phyloP scores from a whole-genome alignment of 2,329 filamentous ascomycete species.

The Penicillium nordicum region DNA sequence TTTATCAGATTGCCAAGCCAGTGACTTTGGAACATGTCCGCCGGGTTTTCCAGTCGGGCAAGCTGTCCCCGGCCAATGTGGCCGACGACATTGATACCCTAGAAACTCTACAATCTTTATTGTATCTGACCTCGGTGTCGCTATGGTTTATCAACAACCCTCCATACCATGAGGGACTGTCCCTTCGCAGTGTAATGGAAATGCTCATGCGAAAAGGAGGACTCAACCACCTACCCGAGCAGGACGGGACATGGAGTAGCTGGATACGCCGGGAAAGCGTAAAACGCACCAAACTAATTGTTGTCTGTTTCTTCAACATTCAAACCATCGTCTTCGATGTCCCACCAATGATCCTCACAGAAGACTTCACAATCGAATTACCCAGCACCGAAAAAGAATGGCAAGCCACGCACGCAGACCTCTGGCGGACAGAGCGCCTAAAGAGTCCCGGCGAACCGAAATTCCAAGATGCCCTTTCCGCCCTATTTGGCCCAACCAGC shows the following conservation, averaged over 20 bases:
- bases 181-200: constrained; percentile 30
- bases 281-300: constrained; percentile 34
- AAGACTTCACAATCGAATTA: constrained; percentile 31
- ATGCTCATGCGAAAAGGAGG: constrained; percentile 29
- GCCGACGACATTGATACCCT: constrained; percentile 25
- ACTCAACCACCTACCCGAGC: constrained; percentile 27
- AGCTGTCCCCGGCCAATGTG: constrained; percentile 9
- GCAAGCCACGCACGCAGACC: constrained; percentile 23
- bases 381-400: constrained; percentile 35
- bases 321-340: constrained; percentile 37
- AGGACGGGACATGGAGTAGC: constrained; percentile 33
- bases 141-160: constrained; percentile 34
- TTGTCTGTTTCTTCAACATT: constrained; percentile 36
- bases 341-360: constrained; percentile 30
- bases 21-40: constrained; percentile 34
- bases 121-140: constrained; percentile 30
- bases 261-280: constrained; percentile 32
- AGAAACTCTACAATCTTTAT: constrained; percentile 28
- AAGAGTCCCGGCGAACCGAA: constrained; percentile 25
- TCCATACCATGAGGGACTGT: constrained; percentile 29
- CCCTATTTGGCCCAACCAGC: constrained; percentile 23
- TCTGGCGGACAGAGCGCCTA: constrained; percentile 27
- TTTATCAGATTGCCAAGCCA: constrained; percentile 32
- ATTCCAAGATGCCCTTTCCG: constrained; percentile 28
- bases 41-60: constrained; percentile 26